Percentiles rank a stretch among this genome's conserved stretches.
Conservation (phyloP, 2,329 filamentous ascomycete genomes). For the Colletotrichum sansevieriae region DNA sequence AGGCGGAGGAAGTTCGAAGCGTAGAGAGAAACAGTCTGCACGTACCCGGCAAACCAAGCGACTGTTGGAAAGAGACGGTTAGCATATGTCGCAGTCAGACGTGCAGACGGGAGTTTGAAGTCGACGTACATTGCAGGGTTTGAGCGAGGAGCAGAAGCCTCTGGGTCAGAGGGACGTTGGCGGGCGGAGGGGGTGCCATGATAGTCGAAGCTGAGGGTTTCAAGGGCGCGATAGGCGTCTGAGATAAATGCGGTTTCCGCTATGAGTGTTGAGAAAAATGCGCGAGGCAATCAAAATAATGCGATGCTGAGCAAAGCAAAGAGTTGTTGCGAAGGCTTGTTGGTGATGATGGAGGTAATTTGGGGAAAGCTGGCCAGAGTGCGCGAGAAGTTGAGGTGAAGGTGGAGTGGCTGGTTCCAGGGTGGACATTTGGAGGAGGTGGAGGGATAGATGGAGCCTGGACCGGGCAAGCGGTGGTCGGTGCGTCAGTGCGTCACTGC, state of each 20-base stretch:
- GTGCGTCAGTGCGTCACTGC: conserved; percentile 41
- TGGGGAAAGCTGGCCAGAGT: conserved; percentile 41
- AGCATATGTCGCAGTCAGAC: conserved; percentile 48
- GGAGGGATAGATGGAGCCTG: conserved; percentile 36
- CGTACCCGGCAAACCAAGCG: conserved; percentile 86
- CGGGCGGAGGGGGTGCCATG: conserved; percentile 75
- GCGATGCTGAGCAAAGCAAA: conserved; percentile 12
- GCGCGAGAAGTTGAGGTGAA: conserved; percentile 41
- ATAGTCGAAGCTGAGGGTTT: conserved; percentile 11
- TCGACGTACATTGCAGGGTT: conserved; percentile 87
- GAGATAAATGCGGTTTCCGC: conserved; percentile 5
- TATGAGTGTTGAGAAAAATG: background rate
- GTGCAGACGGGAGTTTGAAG: conserved; percentile 28
- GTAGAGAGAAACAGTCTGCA: conserved; percentile 47
- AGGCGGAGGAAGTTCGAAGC: conserved; percentile 35
- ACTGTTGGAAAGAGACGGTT: conserved; percentile 61
- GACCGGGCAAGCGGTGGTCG: conserved; percentile 38
- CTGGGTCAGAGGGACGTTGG: conserved; percentile 78
- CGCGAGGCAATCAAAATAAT: background rate
- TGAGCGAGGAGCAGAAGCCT: conserved; percentile 83
- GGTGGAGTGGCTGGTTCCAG: conserved; percentile 37
- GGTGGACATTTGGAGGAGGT: conserved; percentile 24
- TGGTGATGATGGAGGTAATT: conserved; percentile 28
- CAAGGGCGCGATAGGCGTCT: conserved; percentile 7
- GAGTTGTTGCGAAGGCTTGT: conserved; percentile 30